phyloP scores from a whole-genome alignment of 352 stramenopile species.

The Blastocystis sp. region DNA sequence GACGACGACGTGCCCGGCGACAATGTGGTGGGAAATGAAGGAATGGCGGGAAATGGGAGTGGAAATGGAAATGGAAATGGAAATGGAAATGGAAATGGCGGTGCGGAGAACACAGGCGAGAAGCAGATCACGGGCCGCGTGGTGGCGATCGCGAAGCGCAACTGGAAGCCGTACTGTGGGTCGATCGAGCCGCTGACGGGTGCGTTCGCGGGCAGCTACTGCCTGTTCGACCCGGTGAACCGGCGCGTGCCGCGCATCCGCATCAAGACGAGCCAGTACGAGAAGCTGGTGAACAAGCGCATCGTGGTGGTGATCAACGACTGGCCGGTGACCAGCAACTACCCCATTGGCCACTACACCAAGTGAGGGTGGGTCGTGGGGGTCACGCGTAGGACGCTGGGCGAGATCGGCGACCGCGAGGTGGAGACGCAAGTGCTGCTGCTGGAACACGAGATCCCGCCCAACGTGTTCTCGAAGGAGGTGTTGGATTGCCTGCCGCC shows the following conservation, averaged over 20 bases:
- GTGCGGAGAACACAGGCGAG: not conserved
- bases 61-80: conserved; percentile 48
- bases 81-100: not conserved
- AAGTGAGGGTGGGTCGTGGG: conserved; percentile 65
- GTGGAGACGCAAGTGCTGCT: conserved; percentile 92
- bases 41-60: conserved; percentile 67
- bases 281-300: conserved; percentile 85
- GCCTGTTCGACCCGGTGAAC: conserved; percentile 80
- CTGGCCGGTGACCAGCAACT: conserved; percentile 84
- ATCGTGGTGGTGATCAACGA: conserved; percentile 90
- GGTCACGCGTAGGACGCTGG: conserved; percentile 77
- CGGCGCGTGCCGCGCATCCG: conserved; percentile 85
- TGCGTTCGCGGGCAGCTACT: conserved; percentile 73
- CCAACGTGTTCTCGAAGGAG: conserved; percentile 81
- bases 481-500: conserved; percentile 87
- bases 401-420: conserved; percentile 90
- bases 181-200: conserved; percentile 82
- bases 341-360: conserved; percentile 92
- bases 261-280: conserved; percentile 85
- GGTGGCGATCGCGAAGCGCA: conserved; percentile 85
- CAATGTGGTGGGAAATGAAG: conserved; percentile 71
- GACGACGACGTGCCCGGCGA: conserved; percentile 75
- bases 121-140: conserved; percentile 74
- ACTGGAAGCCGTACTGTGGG: conserved; percentile 88
- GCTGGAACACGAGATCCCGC: conserved; percentile 92